Evolutionary conservation across 1,139 yeast species (phyloP), one percentile per base, ranked within the genome.

Genomic region (Kodamaea alishanica): DNA sequence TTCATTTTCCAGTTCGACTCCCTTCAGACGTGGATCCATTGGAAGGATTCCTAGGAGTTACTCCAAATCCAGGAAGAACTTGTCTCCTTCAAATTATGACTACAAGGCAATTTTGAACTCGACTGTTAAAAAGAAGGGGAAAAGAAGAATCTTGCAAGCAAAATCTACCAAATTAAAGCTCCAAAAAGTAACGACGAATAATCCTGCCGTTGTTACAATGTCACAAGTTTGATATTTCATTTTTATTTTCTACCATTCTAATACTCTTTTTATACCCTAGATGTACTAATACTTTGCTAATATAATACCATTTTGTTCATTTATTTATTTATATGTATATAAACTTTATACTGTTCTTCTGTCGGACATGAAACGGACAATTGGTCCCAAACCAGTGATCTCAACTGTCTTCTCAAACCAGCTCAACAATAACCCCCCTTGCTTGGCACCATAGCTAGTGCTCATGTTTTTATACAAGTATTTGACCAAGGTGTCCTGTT

Each of bases 371-470:
- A 79, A 88, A 52, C 96, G 80, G 36, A 86, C 85, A 51, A 92
- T 84, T 31, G 96, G 86, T 8, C 96, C 96, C 58, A 85, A 81
- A 11, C 97, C 97, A 9, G 90, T 79, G 32, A 78, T 65, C 46
- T 84, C 95, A 30, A 87, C 82, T 23, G 94, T 78, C 63, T 88
- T 89, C 53, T 92, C 97, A 58, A 84, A 88, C 98, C 98, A 94
- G 29, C 81, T 76, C 55, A 94, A 77, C 52, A 94, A 63, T 39
- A 83, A 72, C 34, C 96, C 96, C 15, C 97, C 96, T 51, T 84
- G 89, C 51, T 85, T 86, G 49, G 89, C 88, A 5, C 94, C 88
- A 50, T 80, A 79, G 24, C 79, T 73, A 7, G 83, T 68, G 30
- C 81, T 70, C 95, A 94, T 88, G 33, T 88, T 89, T 55, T 83